Evolutionary conservation across 1,284 basidiomycete species (phyloP).

Genomic region (Sphaerobolus stellatus): DNA sequence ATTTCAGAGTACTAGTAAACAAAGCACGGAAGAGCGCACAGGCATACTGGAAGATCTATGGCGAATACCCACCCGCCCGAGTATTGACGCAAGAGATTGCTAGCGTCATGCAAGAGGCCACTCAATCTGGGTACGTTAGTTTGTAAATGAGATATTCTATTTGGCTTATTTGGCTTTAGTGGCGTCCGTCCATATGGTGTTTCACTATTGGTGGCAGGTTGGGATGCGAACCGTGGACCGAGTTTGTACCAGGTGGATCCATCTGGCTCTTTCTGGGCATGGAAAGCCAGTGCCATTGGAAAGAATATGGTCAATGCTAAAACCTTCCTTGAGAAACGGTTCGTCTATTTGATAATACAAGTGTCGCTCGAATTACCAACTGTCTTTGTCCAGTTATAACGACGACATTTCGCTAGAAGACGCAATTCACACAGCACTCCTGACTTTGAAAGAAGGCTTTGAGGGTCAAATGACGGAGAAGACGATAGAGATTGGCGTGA

Average conservation of each 20-base stretch:
- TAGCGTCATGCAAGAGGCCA: slow-evolving; percentile 98
- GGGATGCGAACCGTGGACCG: slow-evolving; percentile 89
- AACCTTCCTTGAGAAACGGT: slow-evolving; percentile 98
- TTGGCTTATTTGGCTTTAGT: slow-evolving; percentile 42
- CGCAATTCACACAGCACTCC: slow-evolving; percentile 97
- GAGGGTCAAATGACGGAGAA: slow-evolving; percentile 99
- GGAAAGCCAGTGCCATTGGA: slow-evolving; percentile 99
- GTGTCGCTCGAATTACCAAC: slow-evolving; percentile 17
- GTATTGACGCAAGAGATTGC: slow-evolving; percentile 97
- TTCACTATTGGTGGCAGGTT: slow-evolving; percentile 94
- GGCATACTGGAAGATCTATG: slow-evolving; percentile 99
- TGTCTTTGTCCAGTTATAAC: slow-evolving; percentile 74
- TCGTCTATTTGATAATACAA: slow-evolving; percentile 28
- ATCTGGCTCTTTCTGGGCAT: slow-evolving; percentile 98
- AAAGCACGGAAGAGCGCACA: slow-evolving; percentile 97
- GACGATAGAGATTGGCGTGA: slow-evolving; percentile 97
- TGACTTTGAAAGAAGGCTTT: slow-evolving; percentile 98
- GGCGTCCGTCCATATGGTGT: slow-evolving; percentile 98
- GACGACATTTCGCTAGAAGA: slow-evolving; percentile 99
- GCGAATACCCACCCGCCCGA: slow-evolving; percentile 97
- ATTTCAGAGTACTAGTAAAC: slow-evolving; percentile 92
- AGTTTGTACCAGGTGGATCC: slow-evolving; percentile 98
- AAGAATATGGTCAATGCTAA: slow-evolving; percentile 99
- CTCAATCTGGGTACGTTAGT: slow-evolving; percentile 82
- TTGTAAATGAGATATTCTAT: slow-evolving; percentile 15